Conservation (phyloP, 169 alveolate genomes). For the Cryptosporidium baileyi region DNA sequence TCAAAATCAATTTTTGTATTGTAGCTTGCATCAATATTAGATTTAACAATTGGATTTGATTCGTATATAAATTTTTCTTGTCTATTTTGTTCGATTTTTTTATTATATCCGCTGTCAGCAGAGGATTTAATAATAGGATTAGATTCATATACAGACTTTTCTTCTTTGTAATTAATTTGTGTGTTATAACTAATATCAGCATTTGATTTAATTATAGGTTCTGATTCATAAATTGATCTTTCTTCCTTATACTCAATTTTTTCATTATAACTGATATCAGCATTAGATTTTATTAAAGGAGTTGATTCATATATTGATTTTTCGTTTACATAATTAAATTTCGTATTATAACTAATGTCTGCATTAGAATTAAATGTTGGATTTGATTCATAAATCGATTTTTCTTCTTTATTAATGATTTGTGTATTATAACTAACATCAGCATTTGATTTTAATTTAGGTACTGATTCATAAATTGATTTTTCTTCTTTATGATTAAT, state of each 20-base stretch:
- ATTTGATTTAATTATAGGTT: not conserved
- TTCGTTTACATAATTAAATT: no score
- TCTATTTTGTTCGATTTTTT: not conserved
- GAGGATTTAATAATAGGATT: not conserved
- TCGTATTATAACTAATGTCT: no score
- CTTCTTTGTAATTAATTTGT: not conserved
- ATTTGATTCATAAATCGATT: no score
- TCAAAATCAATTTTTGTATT: not conserved
- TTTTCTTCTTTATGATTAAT: not conserved
- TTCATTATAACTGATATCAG: slow-evolving; percentile 4
- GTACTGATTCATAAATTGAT: not conserved
- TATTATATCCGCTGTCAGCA: slow-evolving; percentile 20
- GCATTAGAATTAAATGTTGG: no score
- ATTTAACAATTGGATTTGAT: not conserved
- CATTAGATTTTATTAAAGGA: slow-evolving; percentile 7
- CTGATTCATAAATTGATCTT: not conserved
- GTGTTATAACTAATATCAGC: slow-evolving; percentile 16
- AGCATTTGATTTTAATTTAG: not conserved
- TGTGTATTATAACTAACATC: not conserved
- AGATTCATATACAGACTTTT: slow-evolving; percentile 3
- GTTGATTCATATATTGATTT: slow-evolving; percentile 31
- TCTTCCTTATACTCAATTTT: not conserved
- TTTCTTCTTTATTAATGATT: not conserved
- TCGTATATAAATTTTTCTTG: slow-evolving; percentile 18
- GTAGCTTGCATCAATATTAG: slow-evolving; percentile 20